phyloP scores from a whole-genome alignment of 305 asterid species.

The Galium porrigens region DNA sequence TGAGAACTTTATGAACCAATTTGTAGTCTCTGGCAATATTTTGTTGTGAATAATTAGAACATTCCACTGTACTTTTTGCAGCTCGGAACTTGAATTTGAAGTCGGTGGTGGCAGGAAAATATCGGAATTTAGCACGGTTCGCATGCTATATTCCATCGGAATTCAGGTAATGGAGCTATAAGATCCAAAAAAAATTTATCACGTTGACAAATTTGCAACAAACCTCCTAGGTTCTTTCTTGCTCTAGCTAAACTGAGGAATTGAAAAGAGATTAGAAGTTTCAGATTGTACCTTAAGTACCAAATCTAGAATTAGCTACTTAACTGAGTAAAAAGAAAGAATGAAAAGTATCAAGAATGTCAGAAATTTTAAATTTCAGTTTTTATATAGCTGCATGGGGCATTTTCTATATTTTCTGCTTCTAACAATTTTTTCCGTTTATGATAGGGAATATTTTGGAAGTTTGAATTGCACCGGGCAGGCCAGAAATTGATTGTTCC shows the following conservation, averaged over 20 bases:
- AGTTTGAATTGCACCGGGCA: conserved; percentile 75
- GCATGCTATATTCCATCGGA: conserved; percentile 71
- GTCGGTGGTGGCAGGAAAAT: conserved; percentile 92
- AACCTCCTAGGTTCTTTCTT: background rate
- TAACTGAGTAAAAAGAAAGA: background rate
- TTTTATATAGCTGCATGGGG: background rate
- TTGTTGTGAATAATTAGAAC: background rate
- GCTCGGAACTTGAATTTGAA: conserved; percentile 66
- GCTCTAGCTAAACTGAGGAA: background rate
- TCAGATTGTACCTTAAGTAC: background rate
- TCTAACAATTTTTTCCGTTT: conserved; percentile 4
- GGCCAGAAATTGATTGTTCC: conserved; percentile 85
- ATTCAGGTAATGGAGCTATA: conserved; percentile 42
- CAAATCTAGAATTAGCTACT: background rate
- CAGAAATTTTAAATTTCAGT: background rate
- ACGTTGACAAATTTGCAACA: background rate
- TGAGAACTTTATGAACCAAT: background rate
- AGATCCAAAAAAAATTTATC: background rate
- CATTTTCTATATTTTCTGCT: conserved; percentile 7
- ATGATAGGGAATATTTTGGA: conserved; percentile 72
- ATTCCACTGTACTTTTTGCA: conserved; percentile 25
- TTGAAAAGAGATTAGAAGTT: background rate
- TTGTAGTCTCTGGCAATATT: background rate
- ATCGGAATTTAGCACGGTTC: conserved; percentile 64
- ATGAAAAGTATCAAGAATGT: background rate